A percentile compares a stretch with the other conserved stretches of the same genome.
Evolutionary conservation across 169 alveolate species (phyloP).

Genomic region (Plasmodium gonderi): DNA sequence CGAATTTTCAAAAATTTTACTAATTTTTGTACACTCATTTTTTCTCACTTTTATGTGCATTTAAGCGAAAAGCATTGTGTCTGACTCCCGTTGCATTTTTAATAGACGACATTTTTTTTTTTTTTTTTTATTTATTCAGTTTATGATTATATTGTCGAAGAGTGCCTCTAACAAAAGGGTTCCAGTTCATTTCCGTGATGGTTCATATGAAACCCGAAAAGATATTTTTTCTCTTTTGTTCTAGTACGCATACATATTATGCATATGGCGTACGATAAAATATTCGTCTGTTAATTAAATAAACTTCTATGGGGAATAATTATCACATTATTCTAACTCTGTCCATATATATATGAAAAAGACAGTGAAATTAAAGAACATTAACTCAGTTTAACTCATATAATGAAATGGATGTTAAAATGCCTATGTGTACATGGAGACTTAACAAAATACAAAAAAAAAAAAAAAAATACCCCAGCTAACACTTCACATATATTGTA

Average conservation of each 20-base stretch:
- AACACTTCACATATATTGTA: neutral
- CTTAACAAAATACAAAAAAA: neutral
- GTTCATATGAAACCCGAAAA: neutral
- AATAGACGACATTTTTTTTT: conserved; percentile 36
- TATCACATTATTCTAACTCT: neutral
- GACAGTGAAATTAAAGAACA: neutral
- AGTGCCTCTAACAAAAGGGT: neutral
- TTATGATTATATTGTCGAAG: neutral
- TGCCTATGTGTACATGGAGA: neutral
- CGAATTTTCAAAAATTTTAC: neutral
- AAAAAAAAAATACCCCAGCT: neutral
- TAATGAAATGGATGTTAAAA: neutral
- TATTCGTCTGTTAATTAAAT: neutral
- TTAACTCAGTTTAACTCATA: too few relatives aligned
- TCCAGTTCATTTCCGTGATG: neutral
- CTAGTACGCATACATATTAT: neutral
- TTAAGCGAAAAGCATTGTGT: conserved; percentile 68
- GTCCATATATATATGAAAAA: neutral
- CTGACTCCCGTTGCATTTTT: conserved; percentile 60
- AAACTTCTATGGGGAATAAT: too few relatives aligned
- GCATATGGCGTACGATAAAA: neutral
- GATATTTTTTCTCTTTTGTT: neutral
- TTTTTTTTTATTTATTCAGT: neutral
- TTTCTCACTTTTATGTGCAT: conserved; percentile 65
- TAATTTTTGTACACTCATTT: neutral